Evolutionary conservation across 306 rosid species (phyloP), one percentile per base, ranked within the genome.

Genomic region (Gillenia trifoliata): DNA sequence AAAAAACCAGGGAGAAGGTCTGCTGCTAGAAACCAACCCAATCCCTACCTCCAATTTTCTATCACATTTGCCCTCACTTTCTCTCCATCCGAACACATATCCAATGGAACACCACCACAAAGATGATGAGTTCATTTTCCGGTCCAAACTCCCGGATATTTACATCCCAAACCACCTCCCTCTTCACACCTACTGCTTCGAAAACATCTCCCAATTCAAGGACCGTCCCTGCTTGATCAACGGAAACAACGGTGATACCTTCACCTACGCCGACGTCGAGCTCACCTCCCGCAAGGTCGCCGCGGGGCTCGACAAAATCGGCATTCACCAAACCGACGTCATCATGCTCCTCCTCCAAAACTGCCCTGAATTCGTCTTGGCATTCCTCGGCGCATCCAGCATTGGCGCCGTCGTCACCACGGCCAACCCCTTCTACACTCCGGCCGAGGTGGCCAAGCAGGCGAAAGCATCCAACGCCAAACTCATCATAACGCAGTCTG

Each of bases 101-200:
- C 41, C 26, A 47, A 80, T 81, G 85, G 82, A 81, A 31, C 63
- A 59, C 17, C 33, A 12, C 5, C 33, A 5, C 22, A 26, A 59
- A 1, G 55, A 47, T 2, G 68, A 71, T 1, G 85, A 91, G 10
- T 79, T 85, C 86, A 87, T 91, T 66, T 89, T 91, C 90, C 86
- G 84, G 4, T 93, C 98, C 0, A 89, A 88, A n/a, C 89, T 93
- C 57, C 97, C 97, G 0, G 90, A 88, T 71, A 91, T 93, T 54
- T 34, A 78, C 84, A 93, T 93, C 68, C 90, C 98, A 11, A 84
- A 79, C 34, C 93, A 89, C 68, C 97, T 93, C 29, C 97, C 96
- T 0, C 52, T 93, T 10, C 97, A 89, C 78, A 80, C 91, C 13
- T 91, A 93, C 55, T 78, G 87, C 86, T 93, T 93, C 79, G 70